Percentiles rank a stretch among this genome's conserved stretches.
Evolutionary conservation across 2,329 filamentous ascomycete genomes (phyloP).

Genomic region (Seiridium unicorne): DNA sequence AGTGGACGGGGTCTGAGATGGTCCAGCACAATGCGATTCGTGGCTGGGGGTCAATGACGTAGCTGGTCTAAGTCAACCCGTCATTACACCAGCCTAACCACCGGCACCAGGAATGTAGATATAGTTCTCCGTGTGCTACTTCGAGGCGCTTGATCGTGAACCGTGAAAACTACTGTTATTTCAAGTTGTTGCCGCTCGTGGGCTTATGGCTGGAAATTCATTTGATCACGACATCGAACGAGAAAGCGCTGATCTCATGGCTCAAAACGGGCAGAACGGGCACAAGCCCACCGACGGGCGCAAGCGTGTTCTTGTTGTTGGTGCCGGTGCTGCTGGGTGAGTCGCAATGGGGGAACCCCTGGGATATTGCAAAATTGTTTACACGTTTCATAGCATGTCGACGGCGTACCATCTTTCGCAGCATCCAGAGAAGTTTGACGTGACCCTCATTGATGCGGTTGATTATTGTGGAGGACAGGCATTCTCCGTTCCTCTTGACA

Average conservation of each 20-base stretch:
- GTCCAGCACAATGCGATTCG: background rate
- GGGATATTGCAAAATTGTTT: background rate
- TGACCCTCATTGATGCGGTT: slow-evolving; percentile 55
- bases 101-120: background rate
- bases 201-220: slow-evolving; percentile 1
- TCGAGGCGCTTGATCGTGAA: background rate
- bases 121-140: background rate
- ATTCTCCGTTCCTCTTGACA: slow-evolving; percentile 59
- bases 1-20: background rate
- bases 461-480: slow-evolving; percentile 62
- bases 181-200: too few species aligned
- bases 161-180: background rate
- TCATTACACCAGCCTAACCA: background rate
- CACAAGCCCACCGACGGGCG: slow-evolving; percentile 14
- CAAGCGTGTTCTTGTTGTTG: slow-evolving; percentile 38
- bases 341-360: background rate
- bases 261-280: slow-evolving; percentile 14
- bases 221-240: slow-evolving; percentile 19
- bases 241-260: slow-evolving; percentile 17
- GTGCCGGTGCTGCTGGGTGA: slow-evolving; percentile 38
- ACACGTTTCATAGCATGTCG: slow-evolving; percentile 38
- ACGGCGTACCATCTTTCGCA: slow-evolving; percentile 59
- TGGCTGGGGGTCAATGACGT: slow-evolving; percentile 9
- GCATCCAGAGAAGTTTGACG: slow-evolving; percentile 57
- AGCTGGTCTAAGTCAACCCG: slow-evolving; percentile 6